Base-by-base conservation (phyloP, 805 yeast species). In the Peterozyma toletana region DNA sequence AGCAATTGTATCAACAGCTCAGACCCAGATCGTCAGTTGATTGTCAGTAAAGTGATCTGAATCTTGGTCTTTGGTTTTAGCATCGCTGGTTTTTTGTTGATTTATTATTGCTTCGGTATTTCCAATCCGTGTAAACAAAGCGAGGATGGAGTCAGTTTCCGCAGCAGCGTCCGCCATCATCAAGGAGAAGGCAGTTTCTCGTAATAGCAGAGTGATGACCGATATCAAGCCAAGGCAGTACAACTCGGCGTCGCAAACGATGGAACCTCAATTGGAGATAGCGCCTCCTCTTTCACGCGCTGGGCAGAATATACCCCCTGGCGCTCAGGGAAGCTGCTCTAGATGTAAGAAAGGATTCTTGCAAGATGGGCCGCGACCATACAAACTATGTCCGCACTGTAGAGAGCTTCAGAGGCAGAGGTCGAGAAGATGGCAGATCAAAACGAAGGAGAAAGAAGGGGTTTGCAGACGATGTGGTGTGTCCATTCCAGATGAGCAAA, bases 391-490 rank as follows among this genome's bases (percentile, higher is more conserved):
- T 55, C 71, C 72, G 30, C 86, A 78, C 53, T 81, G 87, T 54
- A 70, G 86, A 33, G 80, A 74, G 41, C 58, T 78, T 40, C 87
- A 81, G 55, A 60, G 86, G 40, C 78, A 77, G 55, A 60, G 86
- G 48, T 72, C 80, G 5, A 63, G 81, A 47, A 64, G 83, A 48
- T 81, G 86, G 86, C 86, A 80, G 53, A 63, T 66, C 54, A 73
- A 72, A 49, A 79, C 83, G 4, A 78, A 75, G 51, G 71, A 69
- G 49, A 80, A 76, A 50, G 68, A 65, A 29, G 85, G 85, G 9
- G 82, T 77, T 3, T 80, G 87, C 53, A 67, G 83, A 41, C 62
- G 87, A 41, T 80, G 87, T 62, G 86, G 85, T 9, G 58, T 67
- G 9, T 65, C 62, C 9, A 75, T 80, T 31, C 76, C 83, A 0